Evolutionary conservation across 176 grass and related monocot genomes (phyloP).

Genomic region (Carex scoparia): DNA sequence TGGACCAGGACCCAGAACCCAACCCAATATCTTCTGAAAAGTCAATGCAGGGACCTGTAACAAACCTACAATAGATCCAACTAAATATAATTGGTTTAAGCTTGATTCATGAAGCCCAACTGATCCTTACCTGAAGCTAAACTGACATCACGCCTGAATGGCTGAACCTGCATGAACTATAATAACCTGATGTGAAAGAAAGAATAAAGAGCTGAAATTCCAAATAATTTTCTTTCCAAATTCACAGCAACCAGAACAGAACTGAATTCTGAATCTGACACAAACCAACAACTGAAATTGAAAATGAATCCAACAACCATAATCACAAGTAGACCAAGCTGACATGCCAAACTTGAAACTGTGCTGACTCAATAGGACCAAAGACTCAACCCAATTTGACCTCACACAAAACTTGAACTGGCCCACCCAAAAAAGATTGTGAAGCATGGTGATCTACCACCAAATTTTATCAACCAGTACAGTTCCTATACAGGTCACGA

Average conservation of each 20-base stretch:
- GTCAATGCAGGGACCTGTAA: background rate
- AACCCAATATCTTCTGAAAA: background rate
- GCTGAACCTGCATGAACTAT: background rate
- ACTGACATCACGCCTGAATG: background rate
- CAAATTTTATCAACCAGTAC: background rate
- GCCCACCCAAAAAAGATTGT: background rate
- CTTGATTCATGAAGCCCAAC: background rate
- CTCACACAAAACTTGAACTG: background rate
- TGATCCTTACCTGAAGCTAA: background rate
- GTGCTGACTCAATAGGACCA: background rate
- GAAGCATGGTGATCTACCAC: background rate
- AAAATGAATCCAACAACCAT: background rate
- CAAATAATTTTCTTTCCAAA: background rate
- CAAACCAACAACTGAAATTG: background rate
- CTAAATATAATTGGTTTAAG: background rate
- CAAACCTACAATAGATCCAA: background rate
- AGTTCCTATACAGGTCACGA: background rate
- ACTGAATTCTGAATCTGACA: background rate
- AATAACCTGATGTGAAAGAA: background rate
- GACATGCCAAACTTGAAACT: background rate
- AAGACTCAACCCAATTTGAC: background rate
- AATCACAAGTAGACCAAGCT: background rate
- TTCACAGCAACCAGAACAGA: background rate
- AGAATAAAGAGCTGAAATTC: conserved; percentile 2
- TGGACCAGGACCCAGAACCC: background rate